phyloP scores from a whole-genome alignment of 495 filamentous ascomycete species.

The Tuber calosporum region DNA sequence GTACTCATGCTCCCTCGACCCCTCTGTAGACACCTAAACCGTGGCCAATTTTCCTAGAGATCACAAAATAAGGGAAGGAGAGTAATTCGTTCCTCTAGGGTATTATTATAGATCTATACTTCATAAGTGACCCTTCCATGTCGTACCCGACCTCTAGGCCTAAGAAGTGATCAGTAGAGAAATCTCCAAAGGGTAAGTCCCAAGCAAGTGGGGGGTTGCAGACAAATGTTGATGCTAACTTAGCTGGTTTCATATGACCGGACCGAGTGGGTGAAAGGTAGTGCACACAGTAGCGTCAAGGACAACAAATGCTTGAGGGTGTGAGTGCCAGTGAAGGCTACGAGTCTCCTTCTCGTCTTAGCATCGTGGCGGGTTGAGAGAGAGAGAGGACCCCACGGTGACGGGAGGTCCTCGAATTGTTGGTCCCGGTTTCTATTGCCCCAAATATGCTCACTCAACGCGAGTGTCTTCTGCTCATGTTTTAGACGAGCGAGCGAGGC shows the following conservation, averaged over 20 bases:
- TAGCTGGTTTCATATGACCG: background rate
- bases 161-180: background rate
- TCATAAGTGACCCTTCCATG: background rate
- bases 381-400: background rate
- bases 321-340: background rate
- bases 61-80: background rate
- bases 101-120: background rate
- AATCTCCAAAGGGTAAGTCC: background rate
- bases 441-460: background rate
- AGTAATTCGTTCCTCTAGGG: background rate
- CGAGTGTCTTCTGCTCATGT: background rate
- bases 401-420: background rate
- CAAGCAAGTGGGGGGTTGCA: background rate
- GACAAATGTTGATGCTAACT: background rate
- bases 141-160: background rate
- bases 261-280: background rate
- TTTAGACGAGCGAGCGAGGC: background rate
- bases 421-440: background rate
- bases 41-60: background rate
- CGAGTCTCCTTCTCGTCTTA: background rate
- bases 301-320: background rate
- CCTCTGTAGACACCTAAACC: background rate
- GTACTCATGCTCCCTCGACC: background rate
- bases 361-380: background rate
- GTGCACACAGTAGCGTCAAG: background rate